Evolutionary conservation across 2,329 filamentous ascomycete species (phyloP).

Genomic region (Aureobasidium pullulans): DNA sequence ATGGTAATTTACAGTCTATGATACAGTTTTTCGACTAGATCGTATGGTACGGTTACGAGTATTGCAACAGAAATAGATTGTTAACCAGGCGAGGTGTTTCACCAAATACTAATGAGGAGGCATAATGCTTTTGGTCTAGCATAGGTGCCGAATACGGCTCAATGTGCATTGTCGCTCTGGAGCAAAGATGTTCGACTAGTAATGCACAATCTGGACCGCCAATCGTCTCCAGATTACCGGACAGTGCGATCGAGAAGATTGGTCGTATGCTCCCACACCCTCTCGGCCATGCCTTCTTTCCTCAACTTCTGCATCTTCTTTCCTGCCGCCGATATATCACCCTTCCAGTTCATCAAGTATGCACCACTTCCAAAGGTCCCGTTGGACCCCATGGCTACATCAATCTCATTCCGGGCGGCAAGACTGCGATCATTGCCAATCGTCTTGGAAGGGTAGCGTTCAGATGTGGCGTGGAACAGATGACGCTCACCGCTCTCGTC

Average conservation of each 20-base stretch:
- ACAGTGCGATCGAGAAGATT: constrained; percentile 7
- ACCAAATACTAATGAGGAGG: no score
- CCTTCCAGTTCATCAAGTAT: constrained; percentile 16
- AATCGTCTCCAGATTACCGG: background rate
- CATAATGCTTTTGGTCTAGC: no score
- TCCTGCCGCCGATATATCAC: constrained; percentile 3
- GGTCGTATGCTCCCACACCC: constrained; percentile 15
- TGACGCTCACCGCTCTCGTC: constrained; percentile 19
- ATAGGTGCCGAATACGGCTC: no score
- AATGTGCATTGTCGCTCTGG: no score
- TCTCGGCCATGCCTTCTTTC: constrained; percentile 9
- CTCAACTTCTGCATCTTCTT: constrained; percentile 11
- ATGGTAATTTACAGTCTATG: background rate
- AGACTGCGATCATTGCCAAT: background rate
- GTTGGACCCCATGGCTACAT: background rate
- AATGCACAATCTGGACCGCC: no score
- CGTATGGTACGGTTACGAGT: no score
- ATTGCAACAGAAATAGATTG: no score
- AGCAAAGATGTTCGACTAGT: no score
- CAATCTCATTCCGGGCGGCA: background rate
- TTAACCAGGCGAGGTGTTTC: no score
- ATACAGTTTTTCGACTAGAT: background rate
- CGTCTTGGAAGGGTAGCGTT: background rate
- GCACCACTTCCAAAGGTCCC: constrained; percentile 16
- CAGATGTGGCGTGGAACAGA: constrained; percentile 13